These are phyloP conservation scores for Tremellales sp. DNA, from an alignment of 1,284 basidiomycete species.

Conservation along the genomic window DNA sequence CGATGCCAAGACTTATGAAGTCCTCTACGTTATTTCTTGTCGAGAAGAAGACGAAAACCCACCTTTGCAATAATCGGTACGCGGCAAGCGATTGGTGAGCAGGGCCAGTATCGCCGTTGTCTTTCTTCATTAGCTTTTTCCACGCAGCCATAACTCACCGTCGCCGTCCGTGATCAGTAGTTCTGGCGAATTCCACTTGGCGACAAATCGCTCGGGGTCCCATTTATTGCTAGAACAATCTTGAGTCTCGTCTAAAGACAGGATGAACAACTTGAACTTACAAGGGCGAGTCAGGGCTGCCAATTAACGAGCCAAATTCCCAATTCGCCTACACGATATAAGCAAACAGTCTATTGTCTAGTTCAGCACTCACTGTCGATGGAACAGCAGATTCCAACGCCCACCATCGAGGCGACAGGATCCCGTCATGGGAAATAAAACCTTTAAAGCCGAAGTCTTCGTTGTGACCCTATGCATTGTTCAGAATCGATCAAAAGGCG, in stretches of 20 bases:
- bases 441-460: conserved; percentile 5
- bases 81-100: not conserved
- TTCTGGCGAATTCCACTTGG: conserved; percentile 10
- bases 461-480: conserved; percentile 1
- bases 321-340: conserved; percentile 2
- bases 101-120: conserved; percentile 5
- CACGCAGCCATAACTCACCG: not conserved
- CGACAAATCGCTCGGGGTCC: conserved; percentile 10
- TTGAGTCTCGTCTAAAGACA: not conserved
- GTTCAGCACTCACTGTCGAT: not conserved
- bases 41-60: not conserved
- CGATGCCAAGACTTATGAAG: not conserved
- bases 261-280: conserved; percentile 1
- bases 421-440: conserved; percentile 7
- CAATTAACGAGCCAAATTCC: conserved; percentile 9
- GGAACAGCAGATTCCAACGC: conserved; percentile 1
- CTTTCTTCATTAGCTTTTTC: not conserved
- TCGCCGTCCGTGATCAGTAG: conserved; percentile 6
- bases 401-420: conserved; percentile 12
- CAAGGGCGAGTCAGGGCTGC: conserved; percentile 8
- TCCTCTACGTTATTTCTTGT: not conserved
- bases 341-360: not conserved
- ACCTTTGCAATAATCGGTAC: conserved; percentile 1
- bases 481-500: not conserved
- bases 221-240: conserved; percentile 6